Percentiles rank a stretch among this genome's conserved stretches.
phyloP scores from a whole-genome alignment of 331 rosid genomes.

The Malus hybrid region DNA sequence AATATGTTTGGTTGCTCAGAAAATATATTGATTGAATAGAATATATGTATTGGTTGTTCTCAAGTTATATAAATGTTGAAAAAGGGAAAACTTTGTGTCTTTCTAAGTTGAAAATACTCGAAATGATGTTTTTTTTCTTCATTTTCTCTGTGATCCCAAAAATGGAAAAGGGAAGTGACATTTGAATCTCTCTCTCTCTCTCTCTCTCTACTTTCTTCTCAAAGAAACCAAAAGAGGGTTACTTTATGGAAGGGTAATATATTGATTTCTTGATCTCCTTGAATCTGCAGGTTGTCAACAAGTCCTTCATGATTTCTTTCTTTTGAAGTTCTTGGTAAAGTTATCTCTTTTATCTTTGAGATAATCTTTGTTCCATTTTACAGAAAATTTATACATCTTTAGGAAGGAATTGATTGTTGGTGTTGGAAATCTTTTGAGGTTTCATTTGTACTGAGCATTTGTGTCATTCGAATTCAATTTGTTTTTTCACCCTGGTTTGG shows the following conservation, averaged over 20 bases:
- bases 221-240: background rate
- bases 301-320: background rate
- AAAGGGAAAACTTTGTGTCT: background rate
- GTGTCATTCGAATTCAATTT: background rate
- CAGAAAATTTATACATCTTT: background rate
- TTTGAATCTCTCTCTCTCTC: background rate
- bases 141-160: background rate
- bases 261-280: conserved; percentile 9
- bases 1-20: conserved; percentile 25
- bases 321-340: background rate
- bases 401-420: background rate
- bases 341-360: background rate
- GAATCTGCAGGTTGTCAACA: conserved; percentile 18
- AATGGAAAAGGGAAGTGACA: background rate
- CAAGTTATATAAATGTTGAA: background rate
- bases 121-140: background rate
- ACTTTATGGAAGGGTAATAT: background rate
- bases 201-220: background rate
- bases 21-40: conserved; percentile 8
- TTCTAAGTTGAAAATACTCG: background rate
- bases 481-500: background rate
- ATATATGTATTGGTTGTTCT: background rate
- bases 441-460: background rate
- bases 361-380: background rate
- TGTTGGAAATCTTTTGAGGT: background rate